Conservation (phyloP, 164 flowering plant genomes). For the Saururus chinensis region DNA sequence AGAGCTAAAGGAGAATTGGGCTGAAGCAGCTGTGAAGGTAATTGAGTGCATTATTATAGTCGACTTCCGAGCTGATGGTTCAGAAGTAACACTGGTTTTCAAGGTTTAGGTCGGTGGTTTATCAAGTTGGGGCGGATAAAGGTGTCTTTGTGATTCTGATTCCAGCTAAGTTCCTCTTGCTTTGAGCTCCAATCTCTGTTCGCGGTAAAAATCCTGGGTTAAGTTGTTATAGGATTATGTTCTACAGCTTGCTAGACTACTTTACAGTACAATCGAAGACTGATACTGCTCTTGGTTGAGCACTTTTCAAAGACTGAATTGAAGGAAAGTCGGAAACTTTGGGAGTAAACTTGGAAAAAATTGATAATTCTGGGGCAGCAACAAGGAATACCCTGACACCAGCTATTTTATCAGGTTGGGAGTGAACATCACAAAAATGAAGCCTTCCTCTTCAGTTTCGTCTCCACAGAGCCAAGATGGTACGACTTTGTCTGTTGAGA, state of each 20-base stretch:
- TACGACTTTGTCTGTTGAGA: conserved; percentile 7
- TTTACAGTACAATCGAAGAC: too few relatives aligned
- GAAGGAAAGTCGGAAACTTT: neutral
- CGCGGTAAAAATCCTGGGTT: too few relatives aligned
- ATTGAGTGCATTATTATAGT: conserved; percentile 3
- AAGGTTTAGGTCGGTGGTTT: too few relatives aligned
- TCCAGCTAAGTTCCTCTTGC: neutral
- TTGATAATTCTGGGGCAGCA: conserved; percentile 6
- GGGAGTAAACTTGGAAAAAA: neutral
- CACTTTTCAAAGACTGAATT: neutral
- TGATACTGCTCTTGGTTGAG: neutral
- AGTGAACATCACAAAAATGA: conserved; percentile 9
- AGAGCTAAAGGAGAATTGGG: too few relatives aligned
- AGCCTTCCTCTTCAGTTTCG: conserved; percentile 31
- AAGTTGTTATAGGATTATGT: neutral
- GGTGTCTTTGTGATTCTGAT: neutral
- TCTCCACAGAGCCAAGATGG: conserved; percentile 55
- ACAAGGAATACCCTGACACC: too few relatives aligned
- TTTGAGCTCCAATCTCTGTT: too few relatives aligned
- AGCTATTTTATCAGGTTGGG: too few relatives aligned
- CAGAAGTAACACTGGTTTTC: conserved; percentile 1
- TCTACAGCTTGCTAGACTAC: too few relatives aligned
- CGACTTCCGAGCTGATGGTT: too few relatives aligned
- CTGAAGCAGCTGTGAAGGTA: too few relatives aligned
- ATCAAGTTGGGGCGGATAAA: too few relatives aligned